Percentiles rank a stretch among this genome's conserved stretches.
These are phyloP conservation scores for Leccinum pallidistipes DNA, from an alignment of 1,284 basidiomycete species.

Conservation along the genomic window DNA sequence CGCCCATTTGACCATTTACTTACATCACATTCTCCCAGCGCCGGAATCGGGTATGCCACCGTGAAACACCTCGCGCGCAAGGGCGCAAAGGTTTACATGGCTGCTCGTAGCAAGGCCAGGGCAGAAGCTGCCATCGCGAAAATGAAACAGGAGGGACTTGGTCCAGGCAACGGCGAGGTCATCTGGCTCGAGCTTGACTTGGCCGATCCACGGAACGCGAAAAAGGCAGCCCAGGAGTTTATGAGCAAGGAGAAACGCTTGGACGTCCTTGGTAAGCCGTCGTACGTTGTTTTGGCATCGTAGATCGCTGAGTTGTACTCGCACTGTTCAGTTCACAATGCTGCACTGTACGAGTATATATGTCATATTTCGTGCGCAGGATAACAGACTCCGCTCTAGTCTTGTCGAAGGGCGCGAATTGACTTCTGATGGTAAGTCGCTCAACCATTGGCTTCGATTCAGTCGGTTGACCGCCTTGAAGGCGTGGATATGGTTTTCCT, in stretches of 20 bases:
- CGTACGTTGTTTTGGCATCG: not conserved
- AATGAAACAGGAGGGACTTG: slow-evolving; percentile 39
- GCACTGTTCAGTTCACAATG: slow-evolving; percentile 48
- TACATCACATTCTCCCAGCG: slow-evolving; percentile 26
- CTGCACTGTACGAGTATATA: slow-evolving; percentile 41
- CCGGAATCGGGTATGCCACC: slow-evolving; percentile 47
- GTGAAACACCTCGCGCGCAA: slow-evolving; percentile 44
- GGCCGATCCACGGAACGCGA: slow-evolving; percentile 41
- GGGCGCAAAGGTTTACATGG: slow-evolving; percentile 49
- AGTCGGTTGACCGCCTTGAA: slow-evolving; percentile 12
- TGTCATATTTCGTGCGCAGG: not conserved
- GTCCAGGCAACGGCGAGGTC: slow-evolving; percentile 40
- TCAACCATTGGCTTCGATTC: not conserved
- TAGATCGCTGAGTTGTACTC: not conserved
- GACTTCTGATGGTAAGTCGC: slow-evolving; percentile 35
- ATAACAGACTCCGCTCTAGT: slow-evolving; percentile 10
- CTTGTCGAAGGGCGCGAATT: slow-evolving; percentile 22
- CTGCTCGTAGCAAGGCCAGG: slow-evolving; percentile 39
- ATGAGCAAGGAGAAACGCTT: slow-evolving; percentile 46
- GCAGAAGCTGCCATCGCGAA: slow-evolving; percentile 41
- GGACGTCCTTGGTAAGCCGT: slow-evolving; percentile 48
- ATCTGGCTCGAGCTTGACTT: slow-evolving; percentile 51
- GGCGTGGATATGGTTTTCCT: slow-evolving; percentile 42
- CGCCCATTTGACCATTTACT: not conserved
- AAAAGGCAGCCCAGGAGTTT: slow-evolving; percentile 47